Conservation (phyloP, 2,329 filamentous ascomycete genomes). For the Rachicladosporium sp. region DNA sequence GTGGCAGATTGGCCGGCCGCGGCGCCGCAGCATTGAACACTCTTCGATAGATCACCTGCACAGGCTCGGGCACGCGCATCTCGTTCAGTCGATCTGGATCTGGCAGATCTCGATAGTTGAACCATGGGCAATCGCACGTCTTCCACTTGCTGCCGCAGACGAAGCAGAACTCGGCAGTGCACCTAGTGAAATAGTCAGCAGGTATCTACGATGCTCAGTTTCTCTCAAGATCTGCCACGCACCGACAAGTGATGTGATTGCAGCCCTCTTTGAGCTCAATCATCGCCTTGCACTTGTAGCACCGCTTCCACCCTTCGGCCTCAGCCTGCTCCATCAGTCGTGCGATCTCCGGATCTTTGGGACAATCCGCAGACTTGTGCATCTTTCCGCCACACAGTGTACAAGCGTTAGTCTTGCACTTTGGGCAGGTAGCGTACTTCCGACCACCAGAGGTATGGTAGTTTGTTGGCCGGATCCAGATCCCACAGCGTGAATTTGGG, state of each 20-base stretch:
- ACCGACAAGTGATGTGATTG: constrained; percentile 75
- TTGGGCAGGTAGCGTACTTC: constrained; percentile 56
- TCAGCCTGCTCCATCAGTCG: constrained; percentile 53
- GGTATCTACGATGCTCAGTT: too few species aligned
- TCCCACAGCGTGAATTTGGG: constrained; percentile 57
- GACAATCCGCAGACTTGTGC: constrained; percentile 59
- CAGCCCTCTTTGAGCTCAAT: constrained; percentile 73
- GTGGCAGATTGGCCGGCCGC: constrained; percentile 9
- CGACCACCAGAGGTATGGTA: constrained; percentile 45
- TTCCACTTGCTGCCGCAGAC: constrained; percentile 74
- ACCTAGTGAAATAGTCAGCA: constrained; percentile 24
- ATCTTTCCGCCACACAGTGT: constrained; percentile 59
- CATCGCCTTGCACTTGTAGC: constrained; percentile 59
- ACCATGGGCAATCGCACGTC: constrained; percentile 70
- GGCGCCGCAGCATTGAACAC: constrained; percentile 13
- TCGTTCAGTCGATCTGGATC: constrained; percentile 45
- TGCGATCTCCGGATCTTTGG: constrained; percentile 55
- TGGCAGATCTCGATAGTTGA: constrained; percentile 43
- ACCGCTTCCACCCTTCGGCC: constrained; percentile 61
- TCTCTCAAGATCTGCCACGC: neutral
- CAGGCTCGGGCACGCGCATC: constrained; percentile 36
- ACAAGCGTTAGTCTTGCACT: constrained; percentile 65
- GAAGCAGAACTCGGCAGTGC: constrained; percentile 78
- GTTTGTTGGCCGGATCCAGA: constrained; percentile 65
- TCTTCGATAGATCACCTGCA: constrained; percentile 26